A percentile compares a stretch with the other conserved stretches of the same genome.
These are phyloP conservation scores for Lentinus tigrinus DNA, from an alignment of 768 basidiomycete genomes.

Conservation along the genomic window DNA sequence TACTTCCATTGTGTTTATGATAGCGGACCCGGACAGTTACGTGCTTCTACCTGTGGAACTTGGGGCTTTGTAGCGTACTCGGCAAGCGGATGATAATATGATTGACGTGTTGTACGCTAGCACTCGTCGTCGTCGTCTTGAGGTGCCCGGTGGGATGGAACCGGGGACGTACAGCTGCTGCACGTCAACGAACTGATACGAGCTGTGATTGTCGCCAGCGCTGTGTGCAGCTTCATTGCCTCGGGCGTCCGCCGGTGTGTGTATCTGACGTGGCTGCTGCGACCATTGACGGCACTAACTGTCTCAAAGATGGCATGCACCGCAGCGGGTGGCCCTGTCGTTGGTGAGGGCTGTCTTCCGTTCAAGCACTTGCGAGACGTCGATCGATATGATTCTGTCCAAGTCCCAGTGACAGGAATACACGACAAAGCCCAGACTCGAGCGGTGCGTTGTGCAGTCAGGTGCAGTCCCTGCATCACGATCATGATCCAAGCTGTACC, in stretches of 20 bases:
- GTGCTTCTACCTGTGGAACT: no score
- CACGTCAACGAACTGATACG: constrained; percentile 16
- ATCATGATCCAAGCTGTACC: background rate
- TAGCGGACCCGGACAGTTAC: background rate
- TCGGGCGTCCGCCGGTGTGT: background rate
- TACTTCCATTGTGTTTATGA: constrained; percentile 4
- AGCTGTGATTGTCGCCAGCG: constrained; percentile 14
- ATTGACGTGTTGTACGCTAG: background rate
- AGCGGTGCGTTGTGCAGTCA: no score
- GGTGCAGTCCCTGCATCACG: background rate
- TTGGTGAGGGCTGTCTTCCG: background rate
- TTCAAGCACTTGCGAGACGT: background rate
- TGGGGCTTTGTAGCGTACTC: background rate
- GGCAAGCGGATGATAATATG: background rate
- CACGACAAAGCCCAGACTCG: no score
- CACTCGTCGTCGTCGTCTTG: background rate
- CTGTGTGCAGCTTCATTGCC: constrained; percentile 1
- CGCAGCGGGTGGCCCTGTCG: no score
- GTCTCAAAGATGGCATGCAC: background rate
- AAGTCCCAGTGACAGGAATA: no score
- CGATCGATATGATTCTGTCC: no score
- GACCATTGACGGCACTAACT: background rate
- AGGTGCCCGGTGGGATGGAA: background rate
- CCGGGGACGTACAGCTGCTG: background rate
- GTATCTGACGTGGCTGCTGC: background rate